Evolutionary conservation across 164 flowering plant species (phyloP), one percentile per base, ranked within the genome.

Genomic region (Hamamelis virginiana): DNA sequence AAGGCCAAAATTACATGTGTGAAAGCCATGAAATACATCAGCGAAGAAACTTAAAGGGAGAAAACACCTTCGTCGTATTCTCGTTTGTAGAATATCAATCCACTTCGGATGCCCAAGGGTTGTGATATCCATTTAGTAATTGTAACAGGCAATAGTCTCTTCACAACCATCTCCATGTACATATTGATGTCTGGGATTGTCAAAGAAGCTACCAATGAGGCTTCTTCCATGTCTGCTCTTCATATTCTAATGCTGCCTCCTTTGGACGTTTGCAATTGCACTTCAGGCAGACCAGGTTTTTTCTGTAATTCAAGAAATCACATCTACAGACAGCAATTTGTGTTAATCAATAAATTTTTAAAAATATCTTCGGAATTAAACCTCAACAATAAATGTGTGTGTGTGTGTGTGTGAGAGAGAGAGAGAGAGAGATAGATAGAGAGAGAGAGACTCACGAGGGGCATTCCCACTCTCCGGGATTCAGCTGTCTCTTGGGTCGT

Each of bases 381-480:
- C 4, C 25, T 52, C 23, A 43, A 9, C 19, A 4, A 44, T 48
- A 57, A 56, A 61, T 45, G n/a, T n/a, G n/a, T n/a, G n/a, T n/a
- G n/a, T n/a, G n/a, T n/a, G n/a, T n/a, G n/a, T n/a, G n/a, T n/a
- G n/a, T n/a, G n/a, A 25, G 58, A 51, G 61, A 69, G 27, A 61
- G 73, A 56, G 67, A 80, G 58, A 73, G n/a, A n/a, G n/a, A 11
- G 5, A 21, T 22, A 21, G 19, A 33, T 28, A 25, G 58, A 51
- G 61, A 69, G 27, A 61, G 73, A 56, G 67, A 80, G 58, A 73
- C 95, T 84, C 69, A 91, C 97, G 81, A 72, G 44, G 91, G 89
- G 74, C 98, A 94, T 61, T 89, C 91, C 98, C 98, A 94, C 23
- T 92, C 98, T 71, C 97, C 98, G 13, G 85, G 86, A 18, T 75